Percentiles rank a stretch among this genome's conserved stretches.
These are phyloP conservation scores for Cydonia oblonga DNA, from an alignment of 331 rosid genomes.

Conservation along the genomic window DNA sequence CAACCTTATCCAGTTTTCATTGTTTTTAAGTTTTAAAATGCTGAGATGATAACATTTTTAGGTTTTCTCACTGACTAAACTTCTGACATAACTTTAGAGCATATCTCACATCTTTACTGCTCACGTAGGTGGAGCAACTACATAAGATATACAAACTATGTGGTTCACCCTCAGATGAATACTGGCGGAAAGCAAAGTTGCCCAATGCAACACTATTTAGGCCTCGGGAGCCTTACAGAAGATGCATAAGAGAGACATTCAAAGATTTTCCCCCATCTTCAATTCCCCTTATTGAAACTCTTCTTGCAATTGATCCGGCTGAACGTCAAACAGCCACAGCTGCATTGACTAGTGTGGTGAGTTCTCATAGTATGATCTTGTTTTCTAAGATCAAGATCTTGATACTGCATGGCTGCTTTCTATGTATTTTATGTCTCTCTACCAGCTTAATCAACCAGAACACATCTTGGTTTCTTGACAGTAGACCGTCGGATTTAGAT, in stretches of 20 bases:
- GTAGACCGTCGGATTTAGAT: neutral
- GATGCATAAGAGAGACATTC: constrained; percentile 71
- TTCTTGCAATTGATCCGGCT: constrained; percentile 89
- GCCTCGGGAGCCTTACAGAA: constrained; percentile 80
- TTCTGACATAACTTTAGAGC: neutral
- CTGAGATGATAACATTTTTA: neutral
- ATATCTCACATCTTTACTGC: constrained; percentile 10
- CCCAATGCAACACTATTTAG: constrained; percentile 86
- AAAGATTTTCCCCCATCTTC: constrained; percentile 82
- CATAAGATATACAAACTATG: constrained; percentile 92
- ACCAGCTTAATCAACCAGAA: neutral
- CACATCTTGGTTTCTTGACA: neutral
- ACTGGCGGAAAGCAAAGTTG: constrained; percentile 75
- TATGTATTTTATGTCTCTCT: neutral
- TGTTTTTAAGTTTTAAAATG: neutral
- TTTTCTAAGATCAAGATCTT: neutral
- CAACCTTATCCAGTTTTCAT: neutral
- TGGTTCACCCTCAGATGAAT: constrained; percentile 96
- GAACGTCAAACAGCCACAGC: constrained; percentile 81
- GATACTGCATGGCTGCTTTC: neutral
- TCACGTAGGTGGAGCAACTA: constrained; percentile 80
- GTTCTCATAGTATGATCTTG: constrained; percentile 9
- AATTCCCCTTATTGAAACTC: constrained; percentile 66
- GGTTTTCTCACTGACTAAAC: neutral
- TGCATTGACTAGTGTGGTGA: constrained; percentile 72